phyloP scores from a whole-genome alignment of 306 rosid species.

The Dryas alaskensis region DNA sequence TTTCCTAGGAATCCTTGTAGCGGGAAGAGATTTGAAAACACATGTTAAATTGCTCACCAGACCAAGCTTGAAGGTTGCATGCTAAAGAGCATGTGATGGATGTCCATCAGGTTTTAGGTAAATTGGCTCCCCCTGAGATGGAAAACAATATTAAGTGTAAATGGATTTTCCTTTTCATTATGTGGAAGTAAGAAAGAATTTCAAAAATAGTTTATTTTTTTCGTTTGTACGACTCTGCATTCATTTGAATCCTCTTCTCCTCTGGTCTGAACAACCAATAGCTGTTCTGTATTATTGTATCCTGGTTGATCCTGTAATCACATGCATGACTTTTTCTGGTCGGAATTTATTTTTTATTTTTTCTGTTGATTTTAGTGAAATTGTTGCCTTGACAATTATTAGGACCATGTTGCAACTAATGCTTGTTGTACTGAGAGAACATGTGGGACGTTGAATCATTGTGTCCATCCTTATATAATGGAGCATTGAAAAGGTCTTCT shows the following conservation, averaged over 20 bases:
- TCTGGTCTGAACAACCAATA: background rate
- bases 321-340: background rate
- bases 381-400: background rate
- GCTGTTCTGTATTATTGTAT: background rate
- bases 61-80: background rate
- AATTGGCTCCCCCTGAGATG: constrained; percentile 2
- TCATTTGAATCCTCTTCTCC: constrained; percentile 9
- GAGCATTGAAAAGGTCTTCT: background rate
- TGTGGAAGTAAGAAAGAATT: constrained; percentile 1
- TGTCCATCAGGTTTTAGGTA: background rate
- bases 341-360: too few relatives aligned
- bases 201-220: background rate
- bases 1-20: background rate
- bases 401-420: background rate
- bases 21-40: constrained; percentile 13
- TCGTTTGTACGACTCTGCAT: background rate
- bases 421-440: background rate
- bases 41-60: background rate
- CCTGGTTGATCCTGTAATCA: background rate
- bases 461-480: background rate
- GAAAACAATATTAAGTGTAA: constrained; percentile 6
- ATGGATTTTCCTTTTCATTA: background rate
- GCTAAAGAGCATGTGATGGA: background rate
- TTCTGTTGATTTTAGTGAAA: background rate
- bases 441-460: background rate